A percentile compares a stretch with the other conserved stretches of the same genome.
Evolutionary conservation across 164 flowering plant genomes (phyloP).

Genomic region (Chimonanthus salicifolius): DNA sequence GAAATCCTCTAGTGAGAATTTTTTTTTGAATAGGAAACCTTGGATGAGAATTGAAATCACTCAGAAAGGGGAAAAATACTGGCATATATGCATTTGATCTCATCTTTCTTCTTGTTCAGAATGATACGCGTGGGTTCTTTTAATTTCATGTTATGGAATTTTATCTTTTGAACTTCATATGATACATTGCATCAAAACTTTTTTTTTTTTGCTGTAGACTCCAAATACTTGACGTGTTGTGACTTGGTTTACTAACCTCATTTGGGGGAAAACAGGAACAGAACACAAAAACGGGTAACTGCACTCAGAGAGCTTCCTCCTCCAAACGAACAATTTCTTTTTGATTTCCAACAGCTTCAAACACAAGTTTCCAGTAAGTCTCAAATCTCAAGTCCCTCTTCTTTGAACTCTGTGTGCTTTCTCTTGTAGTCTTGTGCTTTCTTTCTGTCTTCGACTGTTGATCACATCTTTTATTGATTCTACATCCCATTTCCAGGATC

Average conservation of each 20-base stretch:
- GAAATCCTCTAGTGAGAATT: no score
- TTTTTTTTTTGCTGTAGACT: not conserved
- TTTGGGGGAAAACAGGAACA: slow-evolving; percentile 51
- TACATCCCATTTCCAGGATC: slow-evolving; percentile 52
- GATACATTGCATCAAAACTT: no score
- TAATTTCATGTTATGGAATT: no score
- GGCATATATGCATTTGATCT: no score
- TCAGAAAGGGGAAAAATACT: no score
- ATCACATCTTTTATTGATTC: slow-evolving; percentile 2
- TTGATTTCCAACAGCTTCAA: slow-evolving; percentile 78
- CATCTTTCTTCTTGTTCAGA: no score
- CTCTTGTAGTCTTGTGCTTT: not conserved
- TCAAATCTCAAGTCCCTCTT: not conserved
- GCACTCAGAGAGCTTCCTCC: slow-evolving; percentile 91
- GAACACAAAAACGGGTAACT: slow-evolving; percentile 73
- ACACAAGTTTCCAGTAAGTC: slow-evolving; percentile 70
- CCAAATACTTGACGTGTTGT: not conserved
- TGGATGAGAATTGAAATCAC: no score
- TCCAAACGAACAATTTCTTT: slow-evolving; percentile 76
- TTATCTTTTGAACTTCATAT: no score
- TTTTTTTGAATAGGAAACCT: no score
- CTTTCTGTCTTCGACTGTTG: not conserved
- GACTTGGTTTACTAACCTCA: not conserved
- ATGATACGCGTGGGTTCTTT: no score
- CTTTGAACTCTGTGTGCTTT: no score